phyloP scores from a whole-genome alignment of 176 grass and related monocot species.

The Aegilops longissima region DNA sequence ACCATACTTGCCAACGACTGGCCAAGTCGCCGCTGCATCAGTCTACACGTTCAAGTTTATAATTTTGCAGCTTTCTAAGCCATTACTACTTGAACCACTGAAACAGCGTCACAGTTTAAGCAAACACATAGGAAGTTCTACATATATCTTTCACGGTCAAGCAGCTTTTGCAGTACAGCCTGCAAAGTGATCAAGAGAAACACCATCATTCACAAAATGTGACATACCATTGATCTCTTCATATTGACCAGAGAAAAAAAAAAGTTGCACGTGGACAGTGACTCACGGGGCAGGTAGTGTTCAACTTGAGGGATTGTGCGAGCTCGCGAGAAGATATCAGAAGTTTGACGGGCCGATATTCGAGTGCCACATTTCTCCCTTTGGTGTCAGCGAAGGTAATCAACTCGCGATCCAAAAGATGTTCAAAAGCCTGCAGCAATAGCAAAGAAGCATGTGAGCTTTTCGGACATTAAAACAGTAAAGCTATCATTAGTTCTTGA shows the following conservation, averaged over 20 bases:
- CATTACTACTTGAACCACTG: background rate
- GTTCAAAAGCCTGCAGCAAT: slow-evolving; percentile 79
- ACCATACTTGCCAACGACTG: background rate
- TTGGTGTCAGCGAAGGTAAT: slow-evolving; percentile 69
- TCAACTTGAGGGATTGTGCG: slow-evolving; percentile 63
- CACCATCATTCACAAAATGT: background rate
- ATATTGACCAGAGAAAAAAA: background rate
- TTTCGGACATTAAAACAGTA: background rate
- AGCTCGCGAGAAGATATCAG: slow-evolving; percentile 75
- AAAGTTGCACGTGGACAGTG: background rate
- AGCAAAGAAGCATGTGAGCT: background rate
- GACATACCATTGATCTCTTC: background rate
- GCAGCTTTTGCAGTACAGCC: slow-evolving; percentile 86
- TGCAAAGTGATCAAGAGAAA: slow-evolving; percentile 40
- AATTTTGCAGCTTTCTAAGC: background rate
- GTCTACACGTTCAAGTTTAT: background rate
- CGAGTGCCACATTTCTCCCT: slow-evolving; percentile 63
- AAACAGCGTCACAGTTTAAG: background rate
- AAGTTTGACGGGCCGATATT: slow-evolving; percentile 80
- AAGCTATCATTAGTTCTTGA: background rate
- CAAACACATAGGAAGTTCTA: slow-evolving; percentile 22
- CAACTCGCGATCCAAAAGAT: slow-evolving; percentile 85
- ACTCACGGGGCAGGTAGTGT: slow-evolving; percentile 85
- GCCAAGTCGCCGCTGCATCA: background rate
- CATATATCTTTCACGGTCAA: slow-evolving; percentile 90